A percentile compares a stretch with the other conserved stretches of the same genome.
phyloP scores from a whole-genome alignment of 1,284 basidiomycete species.

The Mycena sp. region DNA sequence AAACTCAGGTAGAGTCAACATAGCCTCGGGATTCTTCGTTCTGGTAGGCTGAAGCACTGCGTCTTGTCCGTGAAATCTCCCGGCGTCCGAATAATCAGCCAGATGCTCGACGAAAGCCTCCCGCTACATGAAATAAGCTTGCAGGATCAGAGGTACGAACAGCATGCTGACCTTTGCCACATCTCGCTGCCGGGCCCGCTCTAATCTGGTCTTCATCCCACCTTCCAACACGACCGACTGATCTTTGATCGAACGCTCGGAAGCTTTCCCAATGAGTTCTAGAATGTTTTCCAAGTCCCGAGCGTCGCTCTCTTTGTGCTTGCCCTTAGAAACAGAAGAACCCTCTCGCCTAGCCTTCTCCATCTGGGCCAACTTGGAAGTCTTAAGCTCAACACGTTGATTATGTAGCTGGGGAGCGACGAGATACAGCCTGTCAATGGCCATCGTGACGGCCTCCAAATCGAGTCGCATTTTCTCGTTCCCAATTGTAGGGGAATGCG shows the following conservation, averaged over 20 bases:
- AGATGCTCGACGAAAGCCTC: constrained; percentile 78
- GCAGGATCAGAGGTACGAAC: background rate
- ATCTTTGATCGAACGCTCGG: constrained; percentile 68
- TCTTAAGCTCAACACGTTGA: constrained; percentile 86
- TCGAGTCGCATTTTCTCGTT: constrained; percentile 83
- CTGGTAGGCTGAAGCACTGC: constrained; percentile 57
- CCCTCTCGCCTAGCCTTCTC: constrained; percentile 63
- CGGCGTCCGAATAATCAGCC: constrained; percentile 69
- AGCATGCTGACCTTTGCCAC: constrained; percentile 61
- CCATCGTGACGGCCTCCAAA: constrained; percentile 82
- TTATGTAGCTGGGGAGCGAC: constrained; percentile 87
- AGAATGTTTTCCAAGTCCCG: constrained; percentile 77
- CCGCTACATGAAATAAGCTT: constrained; percentile 51
- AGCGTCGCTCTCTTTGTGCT: constrained; percentile 64
- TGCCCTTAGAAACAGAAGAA: constrained; percentile 46
- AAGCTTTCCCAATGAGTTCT: constrained; percentile 76
- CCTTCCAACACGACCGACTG: constrained; percentile 75
- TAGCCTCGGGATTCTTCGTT: constrained; percentile 54
- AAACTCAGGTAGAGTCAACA: constrained; percentile 71
- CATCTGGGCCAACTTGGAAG: constrained; percentile 70
- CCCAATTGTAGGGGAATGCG: constrained; percentile 32
- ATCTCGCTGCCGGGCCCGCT: constrained; percentile 63
- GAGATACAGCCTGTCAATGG: constrained; percentile 86
- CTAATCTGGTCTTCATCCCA: constrained; percentile 61
- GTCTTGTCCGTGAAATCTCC: constrained; percentile 78